These are phyloP conservation scores for Tanozyma kutaoensis DNA, from an alignment of 805 yeast species.

Conservation along the genomic window DNA sequence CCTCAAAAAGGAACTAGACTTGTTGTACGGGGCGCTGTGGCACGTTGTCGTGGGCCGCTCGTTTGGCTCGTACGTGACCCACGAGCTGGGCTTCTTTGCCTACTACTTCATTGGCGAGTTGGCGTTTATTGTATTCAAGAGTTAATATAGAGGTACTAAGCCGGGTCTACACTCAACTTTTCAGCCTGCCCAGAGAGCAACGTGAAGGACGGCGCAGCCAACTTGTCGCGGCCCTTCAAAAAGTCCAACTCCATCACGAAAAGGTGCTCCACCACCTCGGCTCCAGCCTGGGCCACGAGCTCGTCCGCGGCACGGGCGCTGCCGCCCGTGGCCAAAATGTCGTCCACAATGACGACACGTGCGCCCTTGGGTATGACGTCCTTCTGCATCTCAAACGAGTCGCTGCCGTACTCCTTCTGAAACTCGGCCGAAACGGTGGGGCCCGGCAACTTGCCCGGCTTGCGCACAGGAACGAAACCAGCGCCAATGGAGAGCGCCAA, in stretches of 20 bases:
- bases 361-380: conserved; percentile 72
- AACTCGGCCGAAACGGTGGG: conserved; percentile 57
- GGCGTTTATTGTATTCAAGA: conserved; percentile 60
- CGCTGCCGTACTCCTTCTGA: conserved; percentile 87
- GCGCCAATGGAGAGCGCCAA: conserved; percentile 81
- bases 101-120: conserved; percentile 59
- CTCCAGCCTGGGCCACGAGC: conserved; percentile 53
- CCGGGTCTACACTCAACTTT: too few species aligned
- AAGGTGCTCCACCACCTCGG: conserved; percentile 62
- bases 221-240: conserved; percentile 83
- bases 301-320: conserved; percentile 92
- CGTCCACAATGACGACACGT: conserved; percentile 82
- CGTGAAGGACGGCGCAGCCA: conserved; percentile 81
- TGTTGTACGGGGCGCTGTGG: conserved; percentile 59
- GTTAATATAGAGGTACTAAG: too few species aligned
- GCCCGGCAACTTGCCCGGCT: conserved; percentile 93
- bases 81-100: conserved; percentile 59
- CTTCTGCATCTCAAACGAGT: conserved; percentile 77
- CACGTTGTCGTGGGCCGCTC: conserved; percentile 71
- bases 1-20: conserved; percentile 56
- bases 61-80: conserved; percentile 71
- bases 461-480: conserved; percentile 92
- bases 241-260: conserved; percentile 93
- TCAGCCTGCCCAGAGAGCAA: conserved; percentile 78
- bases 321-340: conserved; percentile 97